Percentiles rank a stretch among this genome's conserved stretches.
Evolutionary conservation across 1,284 basidiomycete species (phyloP).

Genomic region (Rugosomyces carneus): DNA sequence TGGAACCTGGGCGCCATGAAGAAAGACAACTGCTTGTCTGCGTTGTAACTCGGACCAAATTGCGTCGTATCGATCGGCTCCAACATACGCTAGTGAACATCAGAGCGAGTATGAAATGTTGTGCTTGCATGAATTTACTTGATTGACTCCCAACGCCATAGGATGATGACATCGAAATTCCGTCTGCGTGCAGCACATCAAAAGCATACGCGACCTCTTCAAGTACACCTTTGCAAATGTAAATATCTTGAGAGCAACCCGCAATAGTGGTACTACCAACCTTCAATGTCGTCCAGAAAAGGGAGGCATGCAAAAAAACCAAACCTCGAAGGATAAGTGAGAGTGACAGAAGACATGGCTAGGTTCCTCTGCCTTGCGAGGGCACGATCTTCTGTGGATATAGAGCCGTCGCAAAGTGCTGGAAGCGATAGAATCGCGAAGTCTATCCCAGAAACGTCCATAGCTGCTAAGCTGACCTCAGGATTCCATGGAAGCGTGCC

Average conservation of each 20-base stretch:
- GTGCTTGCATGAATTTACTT: conserved; percentile 15
- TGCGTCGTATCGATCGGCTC: conserved; percentile 52
- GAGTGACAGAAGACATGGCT: conserved; percentile 40
- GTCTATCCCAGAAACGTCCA: conserved; percentile 52
- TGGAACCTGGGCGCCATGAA: conserved; percentile 63
- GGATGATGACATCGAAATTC: conserved; percentile 56
- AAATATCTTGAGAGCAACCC: not conserved
- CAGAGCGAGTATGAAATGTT: not conserved
- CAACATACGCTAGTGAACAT: conserved; percentile 50
- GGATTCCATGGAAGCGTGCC: conserved; percentile 64
- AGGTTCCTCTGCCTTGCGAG: conserved; percentile 43
- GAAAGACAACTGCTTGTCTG: conserved; percentile 53
- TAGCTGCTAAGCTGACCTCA: conserved; percentile 46
- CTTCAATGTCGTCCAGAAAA: conserved; percentile 51
- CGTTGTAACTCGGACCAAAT: conserved; percentile 62
- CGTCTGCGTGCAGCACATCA: conserved; percentile 54
- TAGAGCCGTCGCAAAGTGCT: conserved; percentile 40
- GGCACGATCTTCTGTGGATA: conserved; percentile 35
- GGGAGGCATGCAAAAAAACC: conserved; percentile 64
- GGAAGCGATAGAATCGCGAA: conserved; percentile 62
- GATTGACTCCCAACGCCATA: conserved; percentile 53
- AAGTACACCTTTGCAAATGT: conserved; percentile 39
- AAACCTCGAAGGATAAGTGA: conserved; percentile 46
- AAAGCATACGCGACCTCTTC: conserved; percentile 51
- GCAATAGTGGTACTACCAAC: conserved; percentile 25